phyloP scores from a whole-genome alignment of 805 yeast species.

The Torulaspora maleeae region DNA sequence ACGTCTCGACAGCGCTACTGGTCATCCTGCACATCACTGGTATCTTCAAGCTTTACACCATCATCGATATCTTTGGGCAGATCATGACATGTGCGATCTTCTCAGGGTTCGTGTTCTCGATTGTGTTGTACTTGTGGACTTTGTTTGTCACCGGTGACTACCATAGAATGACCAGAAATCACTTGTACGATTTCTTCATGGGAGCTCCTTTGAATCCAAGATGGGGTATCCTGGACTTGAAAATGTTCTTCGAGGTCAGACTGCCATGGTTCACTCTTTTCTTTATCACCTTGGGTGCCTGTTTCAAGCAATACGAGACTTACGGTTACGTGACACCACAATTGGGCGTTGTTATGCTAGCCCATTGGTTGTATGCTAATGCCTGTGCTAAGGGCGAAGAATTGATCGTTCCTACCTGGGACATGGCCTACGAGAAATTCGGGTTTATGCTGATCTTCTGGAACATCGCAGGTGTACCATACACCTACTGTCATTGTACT shows the following conservation, averaged over 20 bases:
- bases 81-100: constrained; percentile 89
- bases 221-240: constrained; percentile 84
- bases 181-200: constrained; percentile 87
- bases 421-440: constrained; percentile 97
- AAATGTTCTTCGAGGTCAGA: constrained; percentile 97
- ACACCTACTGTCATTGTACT: constrained; percentile 93
- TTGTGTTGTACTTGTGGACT: constrained; percentile 66
- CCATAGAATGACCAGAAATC: constrained; percentile 88
- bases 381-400: constrained; percentile 98
- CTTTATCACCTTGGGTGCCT: constrained; percentile 69
- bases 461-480: constrained; percentile 99
- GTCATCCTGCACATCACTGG: constrained; percentile 67
- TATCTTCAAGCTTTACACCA: constrained; percentile 64
- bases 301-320: constrained; percentile 70
- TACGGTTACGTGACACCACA: constrained; percentile 80
- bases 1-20: constrained; percentile 56
- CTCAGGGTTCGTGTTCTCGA: constrained; percentile 66
- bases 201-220: constrained; percentile 98
- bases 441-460: constrained; percentile 99
- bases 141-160: constrained; percentile 64
- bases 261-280: constrained; percentile 92
- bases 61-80: constrained; percentile 80
- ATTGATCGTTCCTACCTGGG: constrained; percentile 96
- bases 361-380: constrained; percentile 92
- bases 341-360: constrained; percentile 64